phyloP scores from a whole-genome alignment of 1,284 basidiomycete species.

The Schizophyllum amplum region DNA sequence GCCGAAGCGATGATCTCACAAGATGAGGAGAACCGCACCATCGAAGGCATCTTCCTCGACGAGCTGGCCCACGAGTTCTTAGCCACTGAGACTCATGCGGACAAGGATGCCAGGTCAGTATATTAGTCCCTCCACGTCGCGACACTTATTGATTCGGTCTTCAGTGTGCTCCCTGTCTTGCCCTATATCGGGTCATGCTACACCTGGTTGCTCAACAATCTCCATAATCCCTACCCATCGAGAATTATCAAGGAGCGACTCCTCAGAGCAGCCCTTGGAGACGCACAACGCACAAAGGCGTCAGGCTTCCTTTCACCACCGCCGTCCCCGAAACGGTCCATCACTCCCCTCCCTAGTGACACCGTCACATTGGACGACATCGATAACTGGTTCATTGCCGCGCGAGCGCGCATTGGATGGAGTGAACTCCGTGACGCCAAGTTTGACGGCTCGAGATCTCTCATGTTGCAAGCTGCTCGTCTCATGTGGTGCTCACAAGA shows the following conservation, averaged over 20 bases:
- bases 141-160: too few species aligned
- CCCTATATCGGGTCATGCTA: slow-evolving; percentile 27
- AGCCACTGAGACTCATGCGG: not conserved
- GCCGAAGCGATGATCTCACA: not conserved
- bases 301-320: too few species aligned
- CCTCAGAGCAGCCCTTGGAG: slow-evolving; percentile 14
- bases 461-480: slow-evolving; percentile 33
- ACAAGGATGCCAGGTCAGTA: too few species aligned
- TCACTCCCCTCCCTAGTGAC: too few species aligned
- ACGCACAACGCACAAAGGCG: too few species aligned
- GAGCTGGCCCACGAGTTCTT: not conserved
- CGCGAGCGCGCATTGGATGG: slow-evolving; percentile 46
- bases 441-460: slow-evolving; percentile 30
- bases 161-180: too few species aligned
- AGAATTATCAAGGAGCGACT: slow-evolving; percentile 21
- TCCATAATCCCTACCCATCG: slow-evolving; percentile 44
- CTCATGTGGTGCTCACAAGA: not conserved
- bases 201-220: slow-evolving; percentile 36
- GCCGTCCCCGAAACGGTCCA: too few species aligned
- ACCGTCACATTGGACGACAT: slow-evolving; percentile 24
- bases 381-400: slow-evolving; percentile 41
- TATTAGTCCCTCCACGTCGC: too few species aligned
- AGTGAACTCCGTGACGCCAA: slow-evolving; percentile 27
- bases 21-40: slow-evolving; percentile 9
- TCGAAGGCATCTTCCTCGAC: not conserved